Evolutionary conservation across 179 eudicot genomes (phyloP).

Genomic region (Actinidia chinensis): DNA sequence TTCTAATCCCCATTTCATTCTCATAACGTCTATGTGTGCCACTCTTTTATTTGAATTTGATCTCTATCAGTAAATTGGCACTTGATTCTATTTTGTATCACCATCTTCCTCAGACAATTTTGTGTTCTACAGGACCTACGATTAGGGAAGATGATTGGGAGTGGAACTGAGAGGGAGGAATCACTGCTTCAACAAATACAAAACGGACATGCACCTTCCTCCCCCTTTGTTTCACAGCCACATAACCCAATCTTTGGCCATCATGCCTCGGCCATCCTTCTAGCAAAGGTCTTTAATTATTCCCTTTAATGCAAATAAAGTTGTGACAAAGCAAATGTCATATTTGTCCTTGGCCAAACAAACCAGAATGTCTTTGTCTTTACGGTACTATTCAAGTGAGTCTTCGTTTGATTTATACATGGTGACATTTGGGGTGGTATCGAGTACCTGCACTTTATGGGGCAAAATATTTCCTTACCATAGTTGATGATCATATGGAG

Average conservation of each 20-base stretch:
- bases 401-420: neutral
- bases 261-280: slow-evolving; percentile 15
- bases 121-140: neutral
- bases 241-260: neutral
- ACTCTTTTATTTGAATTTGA: neutral
- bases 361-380: neutral
- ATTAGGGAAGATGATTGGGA: slow-evolving; percentile 6
- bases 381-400: neutral
- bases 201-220: neutral
- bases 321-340: neutral
- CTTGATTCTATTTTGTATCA: neutral
- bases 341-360: neutral
- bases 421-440: too few relatives aligned
- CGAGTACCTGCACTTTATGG: too few relatives aligned
- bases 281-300: neutral
- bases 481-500: too few relatives aligned
- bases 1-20: neutral
- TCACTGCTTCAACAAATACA: neutral
- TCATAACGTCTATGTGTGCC: neutral
- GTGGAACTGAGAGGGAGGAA: neutral
- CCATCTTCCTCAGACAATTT: neutral
- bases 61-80: slow-evolving; percentile 7
- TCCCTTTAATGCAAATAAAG: neutral
- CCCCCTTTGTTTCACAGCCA: neutral
- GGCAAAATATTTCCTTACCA: too few relatives aligned